These are phyloP conservation scores for Bretziella fagacearum DNA, from an alignment of 2,329 filamentous ascomycete species.

Conservation along the genomic window DNA sequence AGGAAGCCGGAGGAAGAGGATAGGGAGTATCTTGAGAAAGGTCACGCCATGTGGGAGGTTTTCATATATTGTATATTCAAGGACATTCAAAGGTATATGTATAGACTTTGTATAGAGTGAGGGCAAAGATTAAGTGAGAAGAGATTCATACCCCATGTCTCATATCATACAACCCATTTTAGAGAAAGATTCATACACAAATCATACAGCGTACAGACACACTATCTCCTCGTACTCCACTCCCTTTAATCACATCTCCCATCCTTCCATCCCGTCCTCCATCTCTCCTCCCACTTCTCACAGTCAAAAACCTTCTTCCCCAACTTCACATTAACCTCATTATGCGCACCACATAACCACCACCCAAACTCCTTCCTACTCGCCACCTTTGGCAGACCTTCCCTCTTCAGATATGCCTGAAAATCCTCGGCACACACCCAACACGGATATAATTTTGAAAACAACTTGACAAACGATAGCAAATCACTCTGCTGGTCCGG, in stretches of 20 bases:
- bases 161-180: no score
- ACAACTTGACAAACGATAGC: slow-evolving; percentile 57
- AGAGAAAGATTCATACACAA: not conserved
- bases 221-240: not conserved
- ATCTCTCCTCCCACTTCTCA: slow-evolving; percentile 76
- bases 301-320: slow-evolving; percentile 90
- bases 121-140: no score
- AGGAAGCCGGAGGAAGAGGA: not conserved
- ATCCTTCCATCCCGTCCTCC: slow-evolving; percentile 76
- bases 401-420: slow-evolving; percentile 56
- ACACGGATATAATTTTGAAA: slow-evolving; percentile 82
- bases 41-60: not conserved
- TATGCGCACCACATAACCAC: slow-evolving; percentile 77
- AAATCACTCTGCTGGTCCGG: slow-evolving; percentile 57
- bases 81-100: no score
- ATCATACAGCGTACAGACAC: not conserved
- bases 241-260: slow-evolving; percentile 37
- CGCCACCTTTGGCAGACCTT: slow-evolving; percentile 28
- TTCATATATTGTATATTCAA: not conserved
- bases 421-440: slow-evolving; percentile 94
- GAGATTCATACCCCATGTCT: no score
- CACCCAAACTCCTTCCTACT: slow-evolving; percentile 38
- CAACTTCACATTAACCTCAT: slow-evolving; percentile 74
- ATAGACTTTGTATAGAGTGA: no score
- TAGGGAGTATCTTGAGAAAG: not conserved